Evolutionary conservation across 306 rosid species (phyloP).

Genomic region (Lablab purpureus): DNA sequence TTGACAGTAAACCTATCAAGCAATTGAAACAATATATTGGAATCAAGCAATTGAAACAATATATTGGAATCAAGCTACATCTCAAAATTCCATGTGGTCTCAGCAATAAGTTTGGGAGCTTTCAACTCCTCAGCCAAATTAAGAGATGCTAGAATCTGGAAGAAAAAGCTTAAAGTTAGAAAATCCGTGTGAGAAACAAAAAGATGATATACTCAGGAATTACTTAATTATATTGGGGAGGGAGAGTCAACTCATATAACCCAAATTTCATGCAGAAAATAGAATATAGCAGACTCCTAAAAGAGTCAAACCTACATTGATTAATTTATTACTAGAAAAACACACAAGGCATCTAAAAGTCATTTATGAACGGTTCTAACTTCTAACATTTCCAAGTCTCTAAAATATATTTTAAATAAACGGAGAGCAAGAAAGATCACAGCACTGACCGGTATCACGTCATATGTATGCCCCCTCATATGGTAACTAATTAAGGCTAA

Average conservation of each 20-base stretch:
- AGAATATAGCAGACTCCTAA: neutral
- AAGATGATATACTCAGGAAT: neutral
- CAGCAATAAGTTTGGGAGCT: slow-evolving; percentile 81
- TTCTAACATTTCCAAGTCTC: neutral
- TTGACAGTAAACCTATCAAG: slow-evolving; percentile 44
- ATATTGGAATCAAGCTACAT: slow-evolving; percentile 52
- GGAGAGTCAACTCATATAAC: neutral
- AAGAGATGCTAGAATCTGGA: slow-evolving; percentile 76
- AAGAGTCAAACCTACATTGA: neutral
- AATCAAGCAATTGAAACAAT: slow-evolving; percentile 39
- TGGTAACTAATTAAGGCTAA: neutral
- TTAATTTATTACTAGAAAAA: neutral
- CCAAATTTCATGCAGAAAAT: neutral
- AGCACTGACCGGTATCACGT: neutral
- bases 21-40: slow-evolving; percentile 33
- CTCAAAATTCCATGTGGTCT: slow-evolving; percentile 83
- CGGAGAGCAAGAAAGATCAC: neutral
- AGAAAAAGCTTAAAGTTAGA: slow-evolving; percentile 44
- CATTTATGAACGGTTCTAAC: neutral
- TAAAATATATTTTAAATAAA: neutral
- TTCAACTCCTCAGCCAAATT: slow-evolving; percentile 78
- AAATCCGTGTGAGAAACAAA: neutral
- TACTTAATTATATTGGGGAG: neutral
- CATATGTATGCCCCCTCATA: neutral
- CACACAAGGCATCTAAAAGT: neutral